Evolutionary conservation across 306 rosid genomes (phyloP).

Genomic region (Cicer pinnatifidum): DNA sequence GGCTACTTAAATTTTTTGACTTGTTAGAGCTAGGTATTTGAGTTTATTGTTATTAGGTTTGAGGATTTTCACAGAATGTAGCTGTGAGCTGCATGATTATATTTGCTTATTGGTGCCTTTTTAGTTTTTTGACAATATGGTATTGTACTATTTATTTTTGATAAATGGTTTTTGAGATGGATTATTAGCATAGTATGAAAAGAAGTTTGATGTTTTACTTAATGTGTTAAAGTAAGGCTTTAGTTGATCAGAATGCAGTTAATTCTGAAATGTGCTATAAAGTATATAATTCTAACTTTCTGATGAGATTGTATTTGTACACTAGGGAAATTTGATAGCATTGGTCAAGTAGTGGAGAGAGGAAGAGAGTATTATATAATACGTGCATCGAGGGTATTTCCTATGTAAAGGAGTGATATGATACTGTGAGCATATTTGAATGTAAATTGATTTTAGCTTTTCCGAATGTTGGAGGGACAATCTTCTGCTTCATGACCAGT

Average conservation of each 20-base stretch:
- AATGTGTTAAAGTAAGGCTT: slow-evolving; percentile 23
- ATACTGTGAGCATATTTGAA: slow-evolving; percentile 30
- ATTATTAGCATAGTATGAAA: slow-evolving; percentile 31
- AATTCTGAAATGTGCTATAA: slow-evolving; percentile 12
- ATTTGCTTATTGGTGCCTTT: background rate
- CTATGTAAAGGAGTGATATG: background rate
- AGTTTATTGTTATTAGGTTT: slow-evolving; percentile 9
- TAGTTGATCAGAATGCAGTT: slow-evolving; percentile 10
- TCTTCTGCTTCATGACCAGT: slow-evolving; percentile 25
- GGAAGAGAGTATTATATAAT: background rate
- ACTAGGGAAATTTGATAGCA: slow-evolving; percentile 6
- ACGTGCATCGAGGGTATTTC: background rate
- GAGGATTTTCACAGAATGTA: slow-evolving; percentile 32
- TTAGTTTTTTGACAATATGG: slow-evolving; percentile 25
- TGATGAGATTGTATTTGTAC: slow-evolving; percentile 35
- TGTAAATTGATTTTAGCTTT: slow-evolving; percentile 31
- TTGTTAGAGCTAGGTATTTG: slow-evolving; percentile 34
- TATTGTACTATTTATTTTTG: slow-evolving; percentile 21
- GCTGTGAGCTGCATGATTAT: slow-evolving; percentile 27
- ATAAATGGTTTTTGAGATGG: slow-evolving; percentile 30
- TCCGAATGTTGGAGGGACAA: slow-evolving; percentile 33
- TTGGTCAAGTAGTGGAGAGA: background rate
- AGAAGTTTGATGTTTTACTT: slow-evolving; percentile 30
- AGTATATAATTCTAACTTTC: slow-evolving; percentile 8
- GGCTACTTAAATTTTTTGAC: slow-evolving; percentile 35